Conservation (phyloP, 2,329 filamentous ascomycete species). For the Rachicladosporium sp. region DNA sequence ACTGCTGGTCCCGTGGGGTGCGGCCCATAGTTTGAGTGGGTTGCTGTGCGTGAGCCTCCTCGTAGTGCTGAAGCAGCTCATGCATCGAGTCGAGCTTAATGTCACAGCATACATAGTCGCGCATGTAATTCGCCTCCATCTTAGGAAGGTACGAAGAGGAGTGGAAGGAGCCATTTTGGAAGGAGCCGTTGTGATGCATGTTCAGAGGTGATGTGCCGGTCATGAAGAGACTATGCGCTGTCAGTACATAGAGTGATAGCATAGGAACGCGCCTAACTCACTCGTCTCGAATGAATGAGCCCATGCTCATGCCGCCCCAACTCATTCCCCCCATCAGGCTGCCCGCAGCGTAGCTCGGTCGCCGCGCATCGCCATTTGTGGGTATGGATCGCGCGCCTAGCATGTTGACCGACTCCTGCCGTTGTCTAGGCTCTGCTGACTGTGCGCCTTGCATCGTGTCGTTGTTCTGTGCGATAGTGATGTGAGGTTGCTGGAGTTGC, state of each 20-base stretch:
- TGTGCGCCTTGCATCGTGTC: constrained; percentile 7
- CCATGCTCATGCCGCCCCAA: constrained; percentile 92
- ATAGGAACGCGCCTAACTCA: constrained; percentile 45
- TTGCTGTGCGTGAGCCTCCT: constrained; percentile 73
- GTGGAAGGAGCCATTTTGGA: constrained; percentile 83
- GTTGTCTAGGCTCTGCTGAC: constrained; percentile 25
- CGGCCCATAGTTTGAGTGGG: constrained; percentile 28
- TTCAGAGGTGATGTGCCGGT: constrained; percentile 87
- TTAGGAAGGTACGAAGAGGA: constrained; percentile 94
- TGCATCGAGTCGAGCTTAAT: constrained; percentile 81
- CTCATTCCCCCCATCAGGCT: constrained; percentile 71
- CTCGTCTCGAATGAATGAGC: constrained; percentile 97
- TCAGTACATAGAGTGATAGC: constrained; percentile 6
- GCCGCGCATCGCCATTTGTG: constrained; percentile 37
- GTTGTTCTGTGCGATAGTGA: constrained; percentile 21
- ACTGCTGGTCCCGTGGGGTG: constrained; percentile 26
- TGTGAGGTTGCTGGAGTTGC: constrained; percentile 40
- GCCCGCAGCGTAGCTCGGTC: constrained; percentile 46
- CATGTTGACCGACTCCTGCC: constrained; percentile 44
- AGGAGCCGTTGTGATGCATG: constrained; percentile 18
- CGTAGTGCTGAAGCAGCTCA: constrained; percentile 90
- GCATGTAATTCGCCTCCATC: constrained; percentile 94
- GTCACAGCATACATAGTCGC: constrained; percentile 91
- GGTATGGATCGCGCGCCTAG: constrained; percentile 48
- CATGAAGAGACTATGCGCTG: constrained; percentile 67